A percentile compares a stretch with the other conserved stretches of the same genome.
Evolutionary conservation across 331 rosid genomes (phyloP).

Genomic region (Saraca asoca): DNA sequence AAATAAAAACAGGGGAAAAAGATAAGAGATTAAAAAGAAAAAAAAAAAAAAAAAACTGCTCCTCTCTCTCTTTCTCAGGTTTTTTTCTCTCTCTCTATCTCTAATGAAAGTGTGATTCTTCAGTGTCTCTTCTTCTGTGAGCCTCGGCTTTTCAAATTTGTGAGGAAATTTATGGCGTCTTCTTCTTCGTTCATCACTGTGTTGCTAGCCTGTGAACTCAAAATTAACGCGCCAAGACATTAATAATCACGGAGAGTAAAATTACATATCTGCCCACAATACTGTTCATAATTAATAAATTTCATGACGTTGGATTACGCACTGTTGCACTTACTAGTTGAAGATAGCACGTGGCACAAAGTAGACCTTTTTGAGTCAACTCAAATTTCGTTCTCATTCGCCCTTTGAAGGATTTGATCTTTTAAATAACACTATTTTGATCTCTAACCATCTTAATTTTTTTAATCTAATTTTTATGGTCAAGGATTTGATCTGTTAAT

Average conservation of each 20-base stretch:
- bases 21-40: conserved; percentile 26
- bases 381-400: no score
- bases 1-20: neutral
- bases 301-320: no score
- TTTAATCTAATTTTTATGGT: no score
- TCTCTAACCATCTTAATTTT: no score
- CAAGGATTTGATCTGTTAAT: no score
- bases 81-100: conserved; percentile 27
- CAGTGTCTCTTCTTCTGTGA: neutral
- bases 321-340: no score
- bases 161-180: conserved; percentile 62
- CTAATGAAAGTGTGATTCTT: conserved; percentile 23
- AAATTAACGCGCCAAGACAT: conserved; percentile 42
- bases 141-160: conserved; percentile 28
- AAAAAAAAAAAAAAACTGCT: conserved; percentile 34
- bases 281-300: conserved; percentile 30
- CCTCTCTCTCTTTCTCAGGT: conserved; percentile 20
- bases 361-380: no score
- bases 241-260: neutral
- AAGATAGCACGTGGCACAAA: no score
- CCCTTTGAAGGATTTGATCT: no score
- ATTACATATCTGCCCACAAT: conserved; percentile 45
- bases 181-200: conserved; percentile 42
- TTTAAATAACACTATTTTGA: no score
- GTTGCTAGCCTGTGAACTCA: conserved; percentile 26